Percentiles rank a stretch among this genome's conserved stretches.
Evolutionary conservation across 768 basidiomycete genomes (phyloP).

Genomic region (Aureoboletus auriporus): DNA sequence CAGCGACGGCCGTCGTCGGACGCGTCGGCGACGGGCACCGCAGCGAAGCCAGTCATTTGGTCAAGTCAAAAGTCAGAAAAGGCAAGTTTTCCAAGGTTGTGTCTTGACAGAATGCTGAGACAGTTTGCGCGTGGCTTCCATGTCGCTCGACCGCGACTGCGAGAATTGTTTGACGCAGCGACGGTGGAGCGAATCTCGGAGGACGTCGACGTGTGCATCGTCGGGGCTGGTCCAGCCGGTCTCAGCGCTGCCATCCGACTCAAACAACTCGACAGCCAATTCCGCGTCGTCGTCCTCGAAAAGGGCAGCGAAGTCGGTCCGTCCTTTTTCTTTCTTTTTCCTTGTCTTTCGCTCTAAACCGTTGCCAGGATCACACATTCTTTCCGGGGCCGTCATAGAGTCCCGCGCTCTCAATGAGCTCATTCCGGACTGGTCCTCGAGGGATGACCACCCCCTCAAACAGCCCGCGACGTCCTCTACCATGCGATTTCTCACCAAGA

Average conservation of each 20-base stretch:
- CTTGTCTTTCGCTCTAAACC: neutral
- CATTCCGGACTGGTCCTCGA: slow-evolving; percentile 75
- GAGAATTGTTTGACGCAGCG: slow-evolving; percentile 50
- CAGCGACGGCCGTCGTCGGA: slow-evolving; percentile 36
- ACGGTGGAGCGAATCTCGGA: slow-evolving; percentile 82
- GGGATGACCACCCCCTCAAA: slow-evolving; percentile 69
- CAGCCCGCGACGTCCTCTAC: slow-evolving; percentile 72
- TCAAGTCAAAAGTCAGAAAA: no score
- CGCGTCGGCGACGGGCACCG: slow-evolving; percentile 43
- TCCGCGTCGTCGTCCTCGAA: slow-evolving; percentile 91
- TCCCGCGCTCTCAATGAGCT: slow-evolving; percentile 89
- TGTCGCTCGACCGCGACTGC: slow-evolving; percentile 7
- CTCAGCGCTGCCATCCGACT: slow-evolving; percentile 93
- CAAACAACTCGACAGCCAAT: slow-evolving; percentile 86
- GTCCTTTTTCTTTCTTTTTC: slow-evolving; percentile 25
- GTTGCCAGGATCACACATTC: slow-evolving; percentile 80
- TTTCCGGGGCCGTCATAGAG: slow-evolving; percentile 95
- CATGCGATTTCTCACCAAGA: slow-evolving; percentile 84
- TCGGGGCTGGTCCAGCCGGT: slow-evolving; percentile 93
- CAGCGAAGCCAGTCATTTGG: slow-evolving; percentile 50
- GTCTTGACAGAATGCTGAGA: slow-evolving; percentile 3
- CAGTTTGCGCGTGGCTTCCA: slow-evolving; percentile 17
- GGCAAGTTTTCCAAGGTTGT: no score
- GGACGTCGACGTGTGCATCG: slow-evolving; percentile 95
- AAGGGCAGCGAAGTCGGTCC: slow-evolving; percentile 90